A percentile compares a stretch with the other conserved stretches of the same genome.
phyloP scores from a whole-genome alignment of 176 grass and related monocot genomes.

The Themeda triandra region DNA sequence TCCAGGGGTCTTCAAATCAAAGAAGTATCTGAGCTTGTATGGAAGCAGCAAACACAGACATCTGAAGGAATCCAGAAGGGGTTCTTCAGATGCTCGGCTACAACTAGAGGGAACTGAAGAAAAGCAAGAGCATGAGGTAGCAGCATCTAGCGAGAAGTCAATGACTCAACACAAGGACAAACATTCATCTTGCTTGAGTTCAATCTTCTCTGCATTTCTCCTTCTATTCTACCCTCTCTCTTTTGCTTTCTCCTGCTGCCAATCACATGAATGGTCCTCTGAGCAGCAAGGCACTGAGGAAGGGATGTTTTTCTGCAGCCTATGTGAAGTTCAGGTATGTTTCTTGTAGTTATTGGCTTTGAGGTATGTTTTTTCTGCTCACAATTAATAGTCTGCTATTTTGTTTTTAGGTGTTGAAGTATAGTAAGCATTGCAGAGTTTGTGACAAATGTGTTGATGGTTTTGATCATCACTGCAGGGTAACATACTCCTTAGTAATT shows the following conservation, averaged over 20 bases:
- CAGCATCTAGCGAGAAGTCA: conserved; percentile 34
- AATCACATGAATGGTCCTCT: conserved; percentile 61
- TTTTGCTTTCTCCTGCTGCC: conserved; percentile 68
- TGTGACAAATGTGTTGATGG: conserved; percentile 99
- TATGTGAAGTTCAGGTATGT: conserved; percentile 93
- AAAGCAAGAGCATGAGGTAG: conserved; percentile 27
- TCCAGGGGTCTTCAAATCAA: conserved; percentile 91
- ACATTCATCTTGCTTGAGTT: conserved; percentile 44
- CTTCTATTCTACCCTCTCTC: conserved; percentile 63
- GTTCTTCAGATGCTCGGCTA: conserved; percentile 34
- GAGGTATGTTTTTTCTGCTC: conserved; percentile 1
- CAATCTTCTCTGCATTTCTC: conserved; percentile 41
- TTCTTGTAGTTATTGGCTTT: conserved; percentile 15
- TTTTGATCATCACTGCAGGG: conserved; percentile 99
- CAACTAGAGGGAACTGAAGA: conserved; percentile 33
- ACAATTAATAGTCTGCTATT: neutral
- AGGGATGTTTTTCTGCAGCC: conserved; percentile 96
- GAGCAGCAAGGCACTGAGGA: conserved; percentile 85
- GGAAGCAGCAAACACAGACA: conserved; percentile 37
- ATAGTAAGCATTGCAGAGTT: conserved; percentile 97
- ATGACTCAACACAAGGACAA: conserved; percentile 48
- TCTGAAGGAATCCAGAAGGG: conserved; percentile 27
- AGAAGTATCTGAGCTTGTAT: conserved; percentile 80
- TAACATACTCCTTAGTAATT: conserved; percentile 31
- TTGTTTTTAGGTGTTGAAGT: conserved; percentile 76